Evolutionary conservation across 2,329 filamentous ascomycete genomes (phyloP).

Genomic region (Aspergillus luchuensis): DNA sequence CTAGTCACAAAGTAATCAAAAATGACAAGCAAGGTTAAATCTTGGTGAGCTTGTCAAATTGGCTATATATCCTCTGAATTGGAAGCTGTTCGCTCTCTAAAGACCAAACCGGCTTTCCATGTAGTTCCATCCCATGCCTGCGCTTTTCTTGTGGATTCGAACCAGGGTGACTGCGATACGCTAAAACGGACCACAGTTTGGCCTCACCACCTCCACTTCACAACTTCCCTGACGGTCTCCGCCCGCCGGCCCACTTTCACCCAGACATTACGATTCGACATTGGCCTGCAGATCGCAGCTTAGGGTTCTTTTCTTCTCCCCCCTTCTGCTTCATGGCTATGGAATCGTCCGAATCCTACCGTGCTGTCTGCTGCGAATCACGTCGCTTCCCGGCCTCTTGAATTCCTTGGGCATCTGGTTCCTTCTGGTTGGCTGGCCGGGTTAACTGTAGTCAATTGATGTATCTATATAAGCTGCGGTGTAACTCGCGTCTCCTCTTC

Average conservation of each 20-base stretch:
- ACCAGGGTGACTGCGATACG: background rate
- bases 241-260: constrained; percentile 14
- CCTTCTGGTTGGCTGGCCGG: constrained; percentile 8
- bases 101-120: background rate
- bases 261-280: constrained; percentile 10
- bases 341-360: constrained; percentile 1
- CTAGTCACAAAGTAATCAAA: background rate
- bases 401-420: background rate
- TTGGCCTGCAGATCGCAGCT: constrained; percentile 9
- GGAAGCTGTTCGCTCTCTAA: too few relatives aligned
- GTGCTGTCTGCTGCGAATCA: constrained; percentile 17
- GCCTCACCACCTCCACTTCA: background rate
- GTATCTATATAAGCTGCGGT: constrained; percentile 14
- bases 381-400: constrained; percentile 8
- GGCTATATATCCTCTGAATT: background rate
- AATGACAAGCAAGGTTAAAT: background rate
- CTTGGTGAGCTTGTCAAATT: too few relatives aligned
- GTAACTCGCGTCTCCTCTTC: background rate
- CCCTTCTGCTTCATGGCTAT: constrained; percentile 13
- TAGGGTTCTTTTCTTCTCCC: constrained; percentile 14
- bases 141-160: background rate
- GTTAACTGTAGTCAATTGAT: background rate
- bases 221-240: constrained; percentile 4
- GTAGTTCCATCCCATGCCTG: background rate
- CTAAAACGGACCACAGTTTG: too few relatives aligned